Conservation (phyloP, 345 rosid species). For the Gossypium arboreum region DNA sequence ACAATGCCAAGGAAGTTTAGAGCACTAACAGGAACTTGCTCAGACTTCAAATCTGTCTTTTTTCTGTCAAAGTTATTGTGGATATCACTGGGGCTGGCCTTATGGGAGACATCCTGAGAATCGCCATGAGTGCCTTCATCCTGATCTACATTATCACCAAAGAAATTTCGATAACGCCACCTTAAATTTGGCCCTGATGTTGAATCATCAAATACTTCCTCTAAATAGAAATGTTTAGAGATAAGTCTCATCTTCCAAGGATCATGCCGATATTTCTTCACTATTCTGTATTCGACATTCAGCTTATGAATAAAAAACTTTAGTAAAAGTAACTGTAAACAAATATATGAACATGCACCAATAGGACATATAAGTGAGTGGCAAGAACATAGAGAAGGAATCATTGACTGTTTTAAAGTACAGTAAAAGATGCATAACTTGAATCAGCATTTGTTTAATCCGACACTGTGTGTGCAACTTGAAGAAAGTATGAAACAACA, state of each 20-base stretch:
- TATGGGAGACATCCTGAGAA: slow-evolving; percentile 17
- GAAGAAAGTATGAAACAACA: neutral
- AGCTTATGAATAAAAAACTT: slow-evolving; percentile 17
- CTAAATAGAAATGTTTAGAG: slow-evolving; percentile 64
- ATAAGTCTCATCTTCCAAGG: slow-evolving; percentile 47
- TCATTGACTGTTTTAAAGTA: neutral
- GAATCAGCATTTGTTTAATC: neutral
- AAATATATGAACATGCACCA: neutral
- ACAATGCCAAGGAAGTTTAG: neutral
- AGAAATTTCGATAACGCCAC: slow-evolving; percentile 70
- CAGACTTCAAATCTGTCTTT: slow-evolving; percentile 20
- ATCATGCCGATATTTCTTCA: slow-evolving; percentile 47
- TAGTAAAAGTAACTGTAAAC: neutral
- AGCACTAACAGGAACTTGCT: slow-evolving; percentile 35
- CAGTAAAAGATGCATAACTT: neutral
- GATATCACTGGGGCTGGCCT: slow-evolving; percentile 7
- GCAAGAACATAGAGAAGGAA: neutral
- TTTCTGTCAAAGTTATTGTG: slow-evolving; percentile 12
- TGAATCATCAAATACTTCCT: slow-evolving; percentile 73
- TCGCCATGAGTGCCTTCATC: slow-evolving; percentile 28
- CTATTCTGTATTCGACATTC: slow-evolving; percentile 42
- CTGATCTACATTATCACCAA: slow-evolving; percentile 31
- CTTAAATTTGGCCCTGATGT: slow-evolving; percentile 51
- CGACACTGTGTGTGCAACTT: neutral
- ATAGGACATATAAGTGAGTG: neutral